A percentile compares a stretch with the other conserved stretches of the same genome.
Evolutionary conservation across 306 rosid genomes (phyloP).

Genomic region (Acmispon strigosus): DNA sequence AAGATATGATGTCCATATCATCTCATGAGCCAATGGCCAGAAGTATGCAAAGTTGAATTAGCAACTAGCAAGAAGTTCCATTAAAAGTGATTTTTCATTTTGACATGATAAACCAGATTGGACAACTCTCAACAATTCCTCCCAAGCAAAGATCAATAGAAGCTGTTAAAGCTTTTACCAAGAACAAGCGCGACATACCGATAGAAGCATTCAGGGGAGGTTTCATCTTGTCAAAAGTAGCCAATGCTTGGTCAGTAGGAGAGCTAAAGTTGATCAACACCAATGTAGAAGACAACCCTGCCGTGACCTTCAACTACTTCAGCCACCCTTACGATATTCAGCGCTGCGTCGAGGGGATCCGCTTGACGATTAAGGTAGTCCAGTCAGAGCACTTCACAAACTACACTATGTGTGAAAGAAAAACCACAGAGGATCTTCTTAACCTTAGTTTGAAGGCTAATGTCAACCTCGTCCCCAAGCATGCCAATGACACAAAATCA

Average conservation of each 20-base stretch:
- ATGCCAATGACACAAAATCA: conserved; percentile 62
- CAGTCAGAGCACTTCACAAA: conserved; percentile 59
- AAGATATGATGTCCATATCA: no score
- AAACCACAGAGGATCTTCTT: conserved; percentile 55
- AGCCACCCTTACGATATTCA: conserved; percentile 65
- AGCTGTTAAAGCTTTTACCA: conserved; percentile 47
- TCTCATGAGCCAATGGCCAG: no score
- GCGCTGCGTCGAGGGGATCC: conserved; percentile 76
- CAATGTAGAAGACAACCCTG: conserved; percentile 72
- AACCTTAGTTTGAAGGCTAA: conserved; percentile 60
- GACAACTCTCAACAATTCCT: conserved; percentile 86
- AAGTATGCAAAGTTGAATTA: no score
- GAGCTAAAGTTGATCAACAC: conserved; percentile 54
- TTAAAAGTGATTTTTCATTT: neutral
- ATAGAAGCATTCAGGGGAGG: conserved; percentile 82
- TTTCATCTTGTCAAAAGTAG: conserved; percentile 76
- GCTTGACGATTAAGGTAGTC: conserved; percentile 47
- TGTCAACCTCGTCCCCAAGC: conserved; percentile 72
- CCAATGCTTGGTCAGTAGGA: conserved; percentile 64
- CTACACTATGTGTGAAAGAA: conserved; percentile 42
- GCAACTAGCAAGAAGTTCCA: neutral
- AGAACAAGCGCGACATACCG: conserved; percentile 54
- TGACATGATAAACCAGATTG: conserved; percentile 53
- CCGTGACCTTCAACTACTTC: conserved; percentile 88
- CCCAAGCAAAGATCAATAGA: conserved; percentile 81